Base-by-base conservation (phyloP, 2,329 filamentous ascomycete species). In the Pseudocercospora eumusae region DNA sequence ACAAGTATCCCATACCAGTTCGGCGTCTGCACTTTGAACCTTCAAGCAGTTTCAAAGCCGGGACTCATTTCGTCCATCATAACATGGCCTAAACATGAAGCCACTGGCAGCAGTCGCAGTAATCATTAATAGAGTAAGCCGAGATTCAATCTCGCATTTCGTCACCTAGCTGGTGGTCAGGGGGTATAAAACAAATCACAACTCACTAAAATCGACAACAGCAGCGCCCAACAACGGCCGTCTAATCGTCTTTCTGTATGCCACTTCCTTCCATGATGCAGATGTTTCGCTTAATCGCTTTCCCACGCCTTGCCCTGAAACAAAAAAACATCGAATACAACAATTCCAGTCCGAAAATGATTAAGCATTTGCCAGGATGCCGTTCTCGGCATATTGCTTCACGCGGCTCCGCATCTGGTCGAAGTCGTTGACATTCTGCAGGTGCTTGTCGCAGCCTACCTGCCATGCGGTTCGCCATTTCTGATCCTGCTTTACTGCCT, bases 401-500 rank as follows among this genome's bases (percentile, higher is more conserved):
- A 83, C 77, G 64, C 76, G 70, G 62, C 81, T 79, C 69, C 76
- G 76, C 50, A 80, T 70, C 50, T 75, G 79, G 74, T 83, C 78
- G 70, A 87, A 89, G 66, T 85, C 82, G 66, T 81, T 78, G 60
- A 91, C 77, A 9, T 82, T 82, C 60, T 79, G 74, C 61, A 84
- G 81, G 70, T 92, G 89, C 63, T 81, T 81, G 47, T 85, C 82
- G 63, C 83, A 85, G 7, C 84, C 84, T 8, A 81, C 74, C 28
- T 76, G 76, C 87, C 89, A 91, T 60, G 83, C 81, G 69, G 80
- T 80, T 60, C 86, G 79, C 4, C 90, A 84, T 53, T 80, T 78
- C 65, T 86, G 82, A 70, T 92, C 89, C 74, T 90, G 84, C 66
- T 84, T 82, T 59, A 88, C 75, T 72, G 84, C 85, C 40, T 77